Percentiles rank a stretch among this genome's conserved stretches.
Conservation (phyloP, 345 rosid species). For the Odontarrhena argentea region DNA sequence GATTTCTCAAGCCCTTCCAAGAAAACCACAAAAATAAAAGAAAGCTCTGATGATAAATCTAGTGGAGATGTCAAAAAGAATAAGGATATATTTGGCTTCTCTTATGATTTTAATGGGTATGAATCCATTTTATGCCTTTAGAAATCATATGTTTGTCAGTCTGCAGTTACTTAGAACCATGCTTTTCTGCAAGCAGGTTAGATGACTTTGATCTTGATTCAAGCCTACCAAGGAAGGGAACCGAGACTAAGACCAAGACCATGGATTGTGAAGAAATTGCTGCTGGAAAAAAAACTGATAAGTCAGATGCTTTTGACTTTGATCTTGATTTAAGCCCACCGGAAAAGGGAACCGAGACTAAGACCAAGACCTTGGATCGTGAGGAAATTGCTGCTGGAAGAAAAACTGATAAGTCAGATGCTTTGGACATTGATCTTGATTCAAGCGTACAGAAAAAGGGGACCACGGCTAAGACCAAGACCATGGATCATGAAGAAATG, state of each 20-base stretch:
- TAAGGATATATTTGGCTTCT: slow-evolving; percentile 55
- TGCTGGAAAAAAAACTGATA: slow-evolving; percentile 34
- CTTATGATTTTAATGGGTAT: slow-evolving; percentile 79
- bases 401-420: slow-evolving; percentile 27
- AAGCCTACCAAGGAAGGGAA: slow-evolving; percentile 46
- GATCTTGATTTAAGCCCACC: slow-evolving; percentile 48
- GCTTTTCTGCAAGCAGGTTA: slow-evolving; percentile 50
- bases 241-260: slow-evolving; percentile 40
- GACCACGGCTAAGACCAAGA: slow-evolving; percentile 42
- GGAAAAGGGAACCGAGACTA: slow-evolving; percentile 46
- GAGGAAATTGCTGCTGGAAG: slow-evolving; percentile 39
- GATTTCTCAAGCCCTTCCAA: slow-evolving; percentile 66
- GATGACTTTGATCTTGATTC: slow-evolving; percentile 60
- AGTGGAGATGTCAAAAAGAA: slow-evolving; percentile 45
- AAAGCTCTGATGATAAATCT: slow-evolving; percentile 52
- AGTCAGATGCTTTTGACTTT: slow-evolving; percentile 44
- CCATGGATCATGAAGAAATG: slow-evolving; percentile 36
- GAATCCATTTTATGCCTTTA: slow-evolving; percentile 27
- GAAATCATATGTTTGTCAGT: slow-evolving; percentile 2
- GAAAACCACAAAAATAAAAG: slow-evolving; percentile 56
- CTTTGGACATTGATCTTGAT: slow-evolving; percentile 51
- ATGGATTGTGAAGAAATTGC: slow-evolving; percentile 38
- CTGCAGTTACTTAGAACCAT: slow-evolving; percentile 33
- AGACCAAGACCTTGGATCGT: slow-evolving; percentile 38
- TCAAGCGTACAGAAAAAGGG: slow-evolving; percentile 48